Evolutionary conservation across 2,329 filamentous ascomycete genomes (phyloP).

Genomic region (Diaporthe ampelina): DNA sequence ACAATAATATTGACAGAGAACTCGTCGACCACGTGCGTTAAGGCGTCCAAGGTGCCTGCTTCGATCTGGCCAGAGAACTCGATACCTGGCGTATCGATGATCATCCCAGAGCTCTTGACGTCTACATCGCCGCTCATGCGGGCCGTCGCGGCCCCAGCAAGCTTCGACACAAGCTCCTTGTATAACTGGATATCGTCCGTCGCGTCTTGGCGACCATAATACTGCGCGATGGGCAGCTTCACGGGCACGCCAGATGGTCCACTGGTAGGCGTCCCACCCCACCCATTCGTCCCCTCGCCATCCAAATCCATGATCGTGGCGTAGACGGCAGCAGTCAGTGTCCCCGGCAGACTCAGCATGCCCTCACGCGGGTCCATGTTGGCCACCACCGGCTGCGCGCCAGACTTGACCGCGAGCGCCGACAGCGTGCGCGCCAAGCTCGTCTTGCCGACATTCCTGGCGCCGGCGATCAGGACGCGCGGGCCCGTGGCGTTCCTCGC

Average conservation of each 20-base stretch:
- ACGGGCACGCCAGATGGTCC: slow-evolving; percentile 90
- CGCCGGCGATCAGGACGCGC: slow-evolving; percentile 86
- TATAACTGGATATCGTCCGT: slow-evolving; percentile 82
- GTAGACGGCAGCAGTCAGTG: slow-evolving; percentile 87
- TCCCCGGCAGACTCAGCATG: slow-evolving; percentile 83
- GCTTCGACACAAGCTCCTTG: slow-evolving; percentile 78
- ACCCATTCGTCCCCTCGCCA: slow-evolving; percentile 80
- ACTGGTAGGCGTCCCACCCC: slow-evolving; percentile 91
- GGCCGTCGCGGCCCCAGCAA: slow-evolving; percentile 84
- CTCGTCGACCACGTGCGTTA: slow-evolving; percentile 80
- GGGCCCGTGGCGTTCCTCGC: slow-evolving; percentile 69
- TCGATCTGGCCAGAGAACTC: slow-evolving; percentile 70
- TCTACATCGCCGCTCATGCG: slow-evolving; percentile 82
- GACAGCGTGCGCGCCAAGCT: slow-evolving; percentile 82
- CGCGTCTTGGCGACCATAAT: slow-evolving; percentile 81
- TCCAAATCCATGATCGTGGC: slow-evolving; percentile 87
- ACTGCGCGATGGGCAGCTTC: slow-evolving; percentile 92
- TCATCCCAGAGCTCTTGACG: slow-evolving; percentile 80
- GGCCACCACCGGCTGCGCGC: slow-evolving; percentile 82
- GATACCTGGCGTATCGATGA: slow-evolving; percentile 86
- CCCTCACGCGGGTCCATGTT: slow-evolving; percentile 89
- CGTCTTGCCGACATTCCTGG: slow-evolving; percentile 85
- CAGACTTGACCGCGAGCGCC: slow-evolving; percentile 82
- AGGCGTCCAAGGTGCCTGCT: slow-evolving; percentile 76
- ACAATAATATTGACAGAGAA: slow-evolving; percentile 84